phyloP scores from a whole-genome alignment of 2,329 filamentous ascomycete species.

The Xylaria multiplex region DNA sequence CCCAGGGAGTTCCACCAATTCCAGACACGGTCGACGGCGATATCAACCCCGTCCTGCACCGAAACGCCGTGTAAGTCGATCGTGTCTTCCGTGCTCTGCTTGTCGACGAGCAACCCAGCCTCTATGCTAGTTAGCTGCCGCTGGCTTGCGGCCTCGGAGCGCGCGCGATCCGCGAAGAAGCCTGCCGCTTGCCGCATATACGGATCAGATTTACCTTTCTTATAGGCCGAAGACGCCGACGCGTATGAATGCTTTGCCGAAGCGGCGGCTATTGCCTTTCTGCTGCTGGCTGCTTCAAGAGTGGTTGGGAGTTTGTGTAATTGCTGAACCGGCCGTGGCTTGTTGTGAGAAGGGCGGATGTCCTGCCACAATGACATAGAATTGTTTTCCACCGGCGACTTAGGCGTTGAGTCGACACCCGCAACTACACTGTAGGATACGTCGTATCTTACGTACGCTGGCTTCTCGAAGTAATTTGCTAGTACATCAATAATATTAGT shows the following conservation, averaged over 20 bases:
- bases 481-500: conserved; percentile 56
- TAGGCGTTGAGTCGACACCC: conserved; percentile 28
- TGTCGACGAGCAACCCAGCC: conserved; percentile 75
- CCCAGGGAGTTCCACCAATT: conserved; percentile 81
- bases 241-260: conserved; percentile 46
- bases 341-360: neutral
- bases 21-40: conserved; percentile 73
- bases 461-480: conserved; percentile 56
- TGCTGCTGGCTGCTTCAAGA: conserved; percentile 36
- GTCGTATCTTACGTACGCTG: conserved; percentile 49
- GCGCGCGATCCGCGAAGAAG: conserved; percentile 78
- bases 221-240: conserved; percentile 55
- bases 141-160: conserved; percentile 68
- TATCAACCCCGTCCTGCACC: conserved; percentile 82
- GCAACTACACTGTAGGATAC: conserved; percentile 46
- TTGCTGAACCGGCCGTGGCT: neutral
- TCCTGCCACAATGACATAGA: conserved; percentile 1
- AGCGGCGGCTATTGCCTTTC: conserved; percentile 36
- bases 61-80: conserved; percentile 87
- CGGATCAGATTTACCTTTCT: conserved; percentile 71
- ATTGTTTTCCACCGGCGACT: conserved; percentile 5
- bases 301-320: conserved; percentile 16
- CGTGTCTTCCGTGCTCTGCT: conserved; percentile 68
- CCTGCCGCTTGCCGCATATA: conserved; percentile 79
- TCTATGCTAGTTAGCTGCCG: conserved; percentile 69